Evolutionary conservation across 2,329 filamentous ascomycete species (phyloP), one percentile per base, ranked within the genome.

Genomic region (Clonostachys solani): DNA sequence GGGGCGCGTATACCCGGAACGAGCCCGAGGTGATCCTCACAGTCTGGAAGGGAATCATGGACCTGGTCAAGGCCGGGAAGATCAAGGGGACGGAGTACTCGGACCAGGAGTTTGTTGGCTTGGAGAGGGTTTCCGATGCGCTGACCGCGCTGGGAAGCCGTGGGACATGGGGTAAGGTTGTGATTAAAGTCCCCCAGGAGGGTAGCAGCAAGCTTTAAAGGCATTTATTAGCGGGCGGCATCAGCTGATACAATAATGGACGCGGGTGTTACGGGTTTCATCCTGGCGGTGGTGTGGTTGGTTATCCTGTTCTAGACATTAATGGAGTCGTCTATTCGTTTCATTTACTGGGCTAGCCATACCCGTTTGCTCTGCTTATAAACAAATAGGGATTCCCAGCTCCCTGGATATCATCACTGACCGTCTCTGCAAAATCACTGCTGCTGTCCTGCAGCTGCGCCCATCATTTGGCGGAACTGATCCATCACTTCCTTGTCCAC

Each of bases 161-260:
- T 50, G 88, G 87, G 44, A 96, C 91, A 2, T 97, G 92, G 92
- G 92, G 92, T 0, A 97, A 97, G 76, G 92, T 97, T 1, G 89
- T 96, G 2, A 85, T 96, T 17, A 89, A 89, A 68, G 75, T 97
- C 40, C 84, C 86, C 2, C 87, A 91, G 56, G 75, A 81, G 41
- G 77, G 73, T 7, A 72, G 75, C 52, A 80, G 75, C 57, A 81
- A 78, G 64, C 56, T 84, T 60, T 84, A 54, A 23, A 47, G 18
- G 23, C 8, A 10, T 9, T 9, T 29, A 29, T 29, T 8, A 23
- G 19, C 19, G 19, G 23, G 23, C 23, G 23, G 23, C 10, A 1
- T 29, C 23, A 29, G 10, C 1, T 10, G 23, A 29, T 29, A 10
- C 23, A 29, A 29, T 29, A 29, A 3, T 10, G 9, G 8, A 29